These are phyloP conservation scores for Candida sanyaensis DNA, from an alignment of 1,139 yeast genomes.

Conservation along the genomic window DNA sequence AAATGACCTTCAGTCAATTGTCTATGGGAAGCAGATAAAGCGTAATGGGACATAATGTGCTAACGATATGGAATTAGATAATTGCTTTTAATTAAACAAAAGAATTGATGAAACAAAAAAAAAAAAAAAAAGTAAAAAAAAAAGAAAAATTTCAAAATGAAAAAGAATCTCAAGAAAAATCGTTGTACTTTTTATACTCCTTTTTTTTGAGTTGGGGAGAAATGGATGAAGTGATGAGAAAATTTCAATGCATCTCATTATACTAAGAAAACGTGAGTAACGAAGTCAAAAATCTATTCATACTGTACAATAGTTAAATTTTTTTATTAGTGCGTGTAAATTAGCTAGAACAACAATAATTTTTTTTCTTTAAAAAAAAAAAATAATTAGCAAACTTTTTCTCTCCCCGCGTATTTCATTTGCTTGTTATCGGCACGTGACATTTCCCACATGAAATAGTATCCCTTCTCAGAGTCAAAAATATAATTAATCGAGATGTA, in stretches of 20 bases:
- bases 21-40: constrained; percentile 66
- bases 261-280: neutral
- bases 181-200: neutral
- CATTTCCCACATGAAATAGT: neutral
- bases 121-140: too few species aligned
- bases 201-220: constrained; percentile 1
- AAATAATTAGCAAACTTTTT: too few species aligned
- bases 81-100: neutral
- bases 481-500: neutral
- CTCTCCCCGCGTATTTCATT: neutral
- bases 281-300: neutral
- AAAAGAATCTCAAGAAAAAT: neutral
- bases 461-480: neutral
- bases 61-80: neutral
- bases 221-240: constrained; percentile 1
- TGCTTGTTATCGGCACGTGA: neutral
- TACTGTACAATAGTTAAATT: too few species aligned
- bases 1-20: constrained; percentile 69
- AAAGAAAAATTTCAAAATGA: neutral
- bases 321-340: neutral
- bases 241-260: constrained; percentile 1
- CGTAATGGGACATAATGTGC: constrained; percentile 47
- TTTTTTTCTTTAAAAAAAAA: too few species aligned
- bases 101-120: neutral
- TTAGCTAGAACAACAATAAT: neutral